phyloP scores from a whole-genome alignment of 2,329 filamentous ascomycete species.

The Torrubiella hemipterigena region DNA sequence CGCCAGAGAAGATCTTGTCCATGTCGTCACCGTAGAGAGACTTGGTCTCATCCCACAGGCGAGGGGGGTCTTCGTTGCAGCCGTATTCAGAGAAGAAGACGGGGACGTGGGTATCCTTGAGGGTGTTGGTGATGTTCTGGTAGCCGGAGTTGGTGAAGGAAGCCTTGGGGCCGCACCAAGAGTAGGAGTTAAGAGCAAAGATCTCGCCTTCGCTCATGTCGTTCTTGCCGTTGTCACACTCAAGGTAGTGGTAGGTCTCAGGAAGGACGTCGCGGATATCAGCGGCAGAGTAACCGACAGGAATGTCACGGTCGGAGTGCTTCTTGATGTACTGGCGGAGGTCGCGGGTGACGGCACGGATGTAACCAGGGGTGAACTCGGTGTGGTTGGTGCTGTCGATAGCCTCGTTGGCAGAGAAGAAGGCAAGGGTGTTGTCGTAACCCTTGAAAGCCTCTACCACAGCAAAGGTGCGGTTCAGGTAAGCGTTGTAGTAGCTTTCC shows the following conservation, averaged over 20 bases:
- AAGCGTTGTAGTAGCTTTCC: constrained; percentile 45
- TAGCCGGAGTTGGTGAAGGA: constrained; percentile 52
- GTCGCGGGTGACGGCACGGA: constrained; percentile 64
- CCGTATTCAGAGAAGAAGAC: constrained; percentile 77
- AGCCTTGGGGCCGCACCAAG: constrained; percentile 53
- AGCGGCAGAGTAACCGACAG: constrained; percentile 71
- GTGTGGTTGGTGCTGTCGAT: constrained; percentile 55
- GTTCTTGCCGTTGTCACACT: constrained; percentile 46
- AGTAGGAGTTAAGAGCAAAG: constrained; percentile 65
- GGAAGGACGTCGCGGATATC: constrained; percentile 63
- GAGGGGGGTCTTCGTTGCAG: constrained; percentile 61
- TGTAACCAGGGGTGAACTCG: constrained; percentile 53
- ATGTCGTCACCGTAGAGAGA: constrained; percentile 62
- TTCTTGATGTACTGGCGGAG: constrained; percentile 71
- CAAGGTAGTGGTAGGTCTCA: constrained; percentile 66
- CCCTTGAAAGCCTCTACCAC: constrained; percentile 55
- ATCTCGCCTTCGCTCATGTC: constrained; percentile 58
- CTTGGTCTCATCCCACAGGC: constrained; percentile 64
- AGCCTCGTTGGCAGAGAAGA: constrained; percentile 72
- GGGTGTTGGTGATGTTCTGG: constrained; percentile 50
- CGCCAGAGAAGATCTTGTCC: constrained; percentile 57
- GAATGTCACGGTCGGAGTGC: constrained; percentile 54
- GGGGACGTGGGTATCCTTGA: constrained; percentile 54
- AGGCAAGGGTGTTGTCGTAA: constrained; percentile 57
- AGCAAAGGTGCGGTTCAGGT: constrained; percentile 55